Base-by-base conservation (phyloP, 2,329 filamentous ascomycete species). In the Botrytis elliptica region DNA sequence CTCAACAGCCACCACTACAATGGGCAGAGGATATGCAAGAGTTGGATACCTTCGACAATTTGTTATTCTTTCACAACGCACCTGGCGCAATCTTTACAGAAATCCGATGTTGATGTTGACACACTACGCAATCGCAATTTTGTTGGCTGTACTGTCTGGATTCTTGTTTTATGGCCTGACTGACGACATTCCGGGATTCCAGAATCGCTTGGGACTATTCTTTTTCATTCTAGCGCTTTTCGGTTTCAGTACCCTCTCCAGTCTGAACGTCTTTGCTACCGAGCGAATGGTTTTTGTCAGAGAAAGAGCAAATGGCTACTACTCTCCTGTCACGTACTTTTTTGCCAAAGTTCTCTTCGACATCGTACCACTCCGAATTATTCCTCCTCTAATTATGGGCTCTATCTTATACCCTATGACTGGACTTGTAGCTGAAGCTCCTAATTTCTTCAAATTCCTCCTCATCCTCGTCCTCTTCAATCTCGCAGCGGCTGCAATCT, bases 91-190 rank as follows among this genome's bases (percentile, higher is more conserved):
- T 81, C 87, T 99, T 10, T 98, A 99, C 85, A 91, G 96, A 73
- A 98, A 99, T 82, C 96, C 96, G 1, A 95, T 98, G 89, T 86
- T 99, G 74, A 99, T 99, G 96, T 88, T 99, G 74, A 98, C 95
- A 0, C 96, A 99, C 83, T 99, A 98, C 81, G 96, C 96, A 55
- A 98, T 98, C 77, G 94, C 96, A 12, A 98, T 99, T 75, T 85
- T 98, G 0, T 88, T 99, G 9, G 96, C 95, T 2, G 95, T 98
- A 8, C 92, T 99, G 74, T 95, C 95, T 2, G 96, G 96, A 5
- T 98, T 93, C 83, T 88, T 99, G 20, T 99, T 98, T 85, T 99
- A 98, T 79, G 96, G 95, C 3, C 86, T 99, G 66, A 97, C 95
- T 0, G 94, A 97, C 80, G 95, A 99, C 80, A 97, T 99, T 78